Evolutionary conservation across 2,329 filamentous ascomycete genomes (phyloP), one percentile per base, ranked within the genome.

Genomic region (Macrophomina pseudophaseolina): DNA sequence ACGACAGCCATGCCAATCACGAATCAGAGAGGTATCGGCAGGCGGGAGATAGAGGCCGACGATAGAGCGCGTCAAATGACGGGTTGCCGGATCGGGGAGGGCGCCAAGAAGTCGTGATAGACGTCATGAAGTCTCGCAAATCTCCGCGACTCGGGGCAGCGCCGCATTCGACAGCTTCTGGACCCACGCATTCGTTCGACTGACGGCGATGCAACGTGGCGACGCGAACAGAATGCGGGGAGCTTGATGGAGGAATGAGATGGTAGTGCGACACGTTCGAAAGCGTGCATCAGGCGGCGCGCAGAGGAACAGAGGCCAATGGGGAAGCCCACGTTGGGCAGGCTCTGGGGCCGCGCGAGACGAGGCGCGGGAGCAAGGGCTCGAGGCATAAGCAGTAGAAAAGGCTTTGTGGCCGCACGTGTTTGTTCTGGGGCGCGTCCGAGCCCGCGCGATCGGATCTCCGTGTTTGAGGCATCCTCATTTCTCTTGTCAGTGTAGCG

Each of bases 121-220:
- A 62, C 58, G 58, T 62, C 58, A 62, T 62, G 32, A 46, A 62
- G 28, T 14, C n/a, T 12, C n/a, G 30, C 58, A 46, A 62, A 62
- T 62, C 58, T 62, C 58, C 58, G 58, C 58, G 42, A 62, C 44
- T 49, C 58, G 58, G 16, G 16, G 23, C 18, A 33, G 30, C 28
- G 51, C 28, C 23, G 12, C 30, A 35, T 28, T 8, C n/a, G 51
- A 23, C 52, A 32, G 52, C 5, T 16, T 18, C 46, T 28, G 52
- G 52, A 38, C 6, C 5, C 6, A 16, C 38, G 14, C n/a, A 16
- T 11, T 33, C 32, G 28, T 14, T n/a, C 35, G 35, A 6, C 53
- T 5, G n/a, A 23, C 16, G n/a, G n/a, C 16, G 32, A 35, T 28
- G 18, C 53, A 30, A 16, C 52, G 52, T 38, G 40, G 54, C 54